These are phyloP conservation scores for Phytophthora boehmeriae DNA, from an alignment of 352 stramenopile genomes.

Conservation along the genomic window DNA sequence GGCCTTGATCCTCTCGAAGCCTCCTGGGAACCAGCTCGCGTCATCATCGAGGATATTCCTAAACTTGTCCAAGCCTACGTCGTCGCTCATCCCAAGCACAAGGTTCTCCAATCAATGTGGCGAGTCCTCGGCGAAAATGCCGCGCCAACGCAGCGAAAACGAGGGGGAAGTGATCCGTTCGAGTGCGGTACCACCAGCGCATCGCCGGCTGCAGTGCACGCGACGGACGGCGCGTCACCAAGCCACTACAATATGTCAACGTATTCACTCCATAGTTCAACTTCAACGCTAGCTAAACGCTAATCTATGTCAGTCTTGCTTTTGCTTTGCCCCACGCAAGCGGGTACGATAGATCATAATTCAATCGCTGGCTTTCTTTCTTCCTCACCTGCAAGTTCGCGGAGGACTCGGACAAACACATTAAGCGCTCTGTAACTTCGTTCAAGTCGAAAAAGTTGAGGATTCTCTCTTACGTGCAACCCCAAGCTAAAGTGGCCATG, in stretches of 20 bases:
- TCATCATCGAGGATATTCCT: conserved; percentile 2
- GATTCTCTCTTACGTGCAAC: no score
- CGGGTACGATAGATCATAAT: neutral
- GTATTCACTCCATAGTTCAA: neutral
- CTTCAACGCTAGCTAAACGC: neutral
- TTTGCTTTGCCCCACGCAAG: no score
- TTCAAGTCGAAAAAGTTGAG: no score
- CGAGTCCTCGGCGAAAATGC: neutral
- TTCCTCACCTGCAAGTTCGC: no score
- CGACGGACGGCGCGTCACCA: neutral
- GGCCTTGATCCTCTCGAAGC: conserved; percentile 1
- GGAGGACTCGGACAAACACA: no score
- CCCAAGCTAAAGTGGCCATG: no score
- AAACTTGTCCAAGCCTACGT: conserved; percentile 33
- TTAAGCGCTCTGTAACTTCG: no score
- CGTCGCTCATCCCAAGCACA: neutral
- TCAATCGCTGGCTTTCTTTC: no score
- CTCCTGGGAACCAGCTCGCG: conserved; percentile 4
- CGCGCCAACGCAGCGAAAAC: neutral
- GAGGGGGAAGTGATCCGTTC: neutral
- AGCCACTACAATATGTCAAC: neutral
- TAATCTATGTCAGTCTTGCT: neutral
- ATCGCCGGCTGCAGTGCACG: neutral
- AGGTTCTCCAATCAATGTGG: neutral
- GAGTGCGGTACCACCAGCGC: no score